phyloP scores from a whole-genome alignment of 2,329 filamentous ascomycete genomes.

The Beauveria varroae region DNA sequence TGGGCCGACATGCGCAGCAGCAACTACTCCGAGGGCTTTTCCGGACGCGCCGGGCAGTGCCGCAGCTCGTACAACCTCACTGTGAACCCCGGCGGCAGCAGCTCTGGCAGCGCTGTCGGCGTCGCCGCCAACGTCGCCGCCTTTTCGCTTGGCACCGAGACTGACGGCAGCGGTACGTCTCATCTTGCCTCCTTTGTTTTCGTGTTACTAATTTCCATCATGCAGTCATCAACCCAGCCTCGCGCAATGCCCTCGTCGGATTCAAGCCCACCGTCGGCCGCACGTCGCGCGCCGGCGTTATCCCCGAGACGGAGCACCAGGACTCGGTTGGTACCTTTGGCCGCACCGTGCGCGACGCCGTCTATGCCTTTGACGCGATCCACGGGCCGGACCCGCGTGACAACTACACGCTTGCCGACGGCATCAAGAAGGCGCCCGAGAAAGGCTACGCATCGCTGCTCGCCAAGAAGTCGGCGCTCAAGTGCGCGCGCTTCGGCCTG shows the following conservation, averaged over 20 bases:
- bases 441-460: constrained; percentile 53
- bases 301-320: constrained; percentile 60
- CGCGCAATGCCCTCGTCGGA: constrained; percentile 61
- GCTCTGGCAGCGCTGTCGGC: constrained; percentile 57
- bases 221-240: constrained; percentile 61
- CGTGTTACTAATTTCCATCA: not conserved
- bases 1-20: constrained; percentile 67
- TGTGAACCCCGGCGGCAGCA: constrained; percentile 60
- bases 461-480: constrained; percentile 40
- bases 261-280: constrained; percentile 71
- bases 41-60: constrained; percentile 54
- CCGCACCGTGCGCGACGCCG: constrained; percentile 61
- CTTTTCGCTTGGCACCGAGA: constrained; percentile 66
- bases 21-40: constrained; percentile 62
- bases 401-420: constrained; percentile 56
- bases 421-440: constrained; percentile 40
- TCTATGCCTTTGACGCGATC: constrained; percentile 59
- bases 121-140: constrained; percentile 56
- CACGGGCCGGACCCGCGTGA: constrained; percentile 56
- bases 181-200: not conserved
- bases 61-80: constrained; percentile 63
- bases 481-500: constrained; percentile 59
- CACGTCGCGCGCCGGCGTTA: constrained; percentile 55
- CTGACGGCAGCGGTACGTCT: constrained; percentile 53
- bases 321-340: constrained; percentile 64